Percentiles rank a stretch among this genome's conserved stretches.
Evolutionary conservation across 345 rosid species (phyloP).

Genomic region (Pistacia atlantica): DNA sequence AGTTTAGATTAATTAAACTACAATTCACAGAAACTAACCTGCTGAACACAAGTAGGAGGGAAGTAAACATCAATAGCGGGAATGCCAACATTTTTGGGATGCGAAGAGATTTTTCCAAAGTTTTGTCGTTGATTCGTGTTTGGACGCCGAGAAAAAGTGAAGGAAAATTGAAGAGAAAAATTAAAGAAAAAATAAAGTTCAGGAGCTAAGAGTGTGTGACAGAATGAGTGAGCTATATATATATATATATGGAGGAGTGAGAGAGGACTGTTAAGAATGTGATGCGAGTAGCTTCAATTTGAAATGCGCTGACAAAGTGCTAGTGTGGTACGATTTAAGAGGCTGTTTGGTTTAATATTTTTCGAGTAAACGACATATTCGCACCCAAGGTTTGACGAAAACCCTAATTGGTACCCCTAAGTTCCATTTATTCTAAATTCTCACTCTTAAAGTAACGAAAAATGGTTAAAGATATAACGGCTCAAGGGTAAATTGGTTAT

Average conservation of each 20-base stretch:
- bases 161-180: background rate
- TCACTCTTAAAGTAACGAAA: too few relatives aligned
- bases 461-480: too few relatives aligned
- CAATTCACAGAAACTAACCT: slow-evolving; percentile 44
- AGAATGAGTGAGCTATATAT: background rate
- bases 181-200: background rate
- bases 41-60: slow-evolving; percentile 94
- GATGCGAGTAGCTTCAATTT: background rate
- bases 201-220: too few relatives aligned
- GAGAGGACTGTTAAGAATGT: too few relatives aligned
- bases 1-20: slow-evolving; percentile 9
- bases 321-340: background rate
- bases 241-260: background rate
- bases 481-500: too few relatives aligned
- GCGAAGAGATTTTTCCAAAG: background rate
- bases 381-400: too few relatives aligned
- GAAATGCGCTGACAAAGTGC: background rate
- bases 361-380: too few relatives aligned
- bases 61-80: slow-evolving; percentile 94
- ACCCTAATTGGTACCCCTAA: too few relatives aligned
- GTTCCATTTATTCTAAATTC: too few relatives aligned
- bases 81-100: slow-evolving; percentile 87
- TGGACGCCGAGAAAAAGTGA: too few relatives aligned
- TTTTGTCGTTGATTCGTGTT: too few relatives aligned
- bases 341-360: too few relatives aligned